Percentiles rank a stretch among this genome's conserved stretches.
These are phyloP conservation scores for Pezicula carpinea DNA, from an alignment of 2,329 filamentous ascomycete genomes.

Conservation along the genomic window DNA sequence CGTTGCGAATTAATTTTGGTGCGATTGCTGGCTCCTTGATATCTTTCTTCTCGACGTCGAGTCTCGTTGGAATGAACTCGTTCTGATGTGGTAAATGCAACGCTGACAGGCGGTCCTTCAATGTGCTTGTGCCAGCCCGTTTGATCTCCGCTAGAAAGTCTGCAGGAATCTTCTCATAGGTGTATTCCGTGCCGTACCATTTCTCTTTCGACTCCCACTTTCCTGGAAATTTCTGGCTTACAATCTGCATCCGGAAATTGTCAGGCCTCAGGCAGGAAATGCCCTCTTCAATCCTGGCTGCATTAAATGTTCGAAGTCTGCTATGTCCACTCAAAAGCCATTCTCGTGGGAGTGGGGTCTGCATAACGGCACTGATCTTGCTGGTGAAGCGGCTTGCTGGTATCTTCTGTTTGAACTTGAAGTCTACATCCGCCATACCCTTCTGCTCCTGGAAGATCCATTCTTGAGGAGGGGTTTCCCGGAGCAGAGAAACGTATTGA, in stretches of 20 bases:
- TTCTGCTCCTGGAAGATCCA: conserved; percentile 96
- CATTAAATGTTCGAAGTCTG: conserved; percentile 71
- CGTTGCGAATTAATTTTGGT: conserved; percentile 81
- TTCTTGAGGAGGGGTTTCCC: conserved; percentile 73
- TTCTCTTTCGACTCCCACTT: conserved; percentile 85
- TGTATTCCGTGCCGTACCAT: conserved; percentile 98
- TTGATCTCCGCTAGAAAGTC: conserved; percentile 70
- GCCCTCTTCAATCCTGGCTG: conserved; percentile 68
- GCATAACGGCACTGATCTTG: conserved; percentile 81
- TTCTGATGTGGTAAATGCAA: conserved; percentile 89
- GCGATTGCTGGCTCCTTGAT: conserved; percentile 67
- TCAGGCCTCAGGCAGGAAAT: conserved; percentile 75
- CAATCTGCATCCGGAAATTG: conserved; percentile 80
- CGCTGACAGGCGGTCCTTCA: conserved; percentile 57
- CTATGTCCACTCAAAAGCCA: conserved; percentile 79
- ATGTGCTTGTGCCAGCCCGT: conserved; percentile 53
- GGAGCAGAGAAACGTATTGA: conserved; percentile 81
- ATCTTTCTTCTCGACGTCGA: conserved; percentile 94
- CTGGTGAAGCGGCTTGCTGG: conserved; percentile 87
- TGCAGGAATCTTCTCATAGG: conserved; percentile 70
- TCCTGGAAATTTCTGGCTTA: conserved; percentile 79
- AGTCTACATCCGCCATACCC: conserved; percentile 85
- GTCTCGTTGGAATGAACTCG: conserved; percentile 88
- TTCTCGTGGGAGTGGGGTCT: conserved; percentile 80
- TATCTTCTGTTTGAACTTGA: conserved; percentile 91